A percentile compares a stretch with the other conserved stretches of the same genome.
Evolutionary conservation across 2,329 filamentous ascomycete genomes (phyloP).

Genomic region (Aureobasidium zeae): DNA sequence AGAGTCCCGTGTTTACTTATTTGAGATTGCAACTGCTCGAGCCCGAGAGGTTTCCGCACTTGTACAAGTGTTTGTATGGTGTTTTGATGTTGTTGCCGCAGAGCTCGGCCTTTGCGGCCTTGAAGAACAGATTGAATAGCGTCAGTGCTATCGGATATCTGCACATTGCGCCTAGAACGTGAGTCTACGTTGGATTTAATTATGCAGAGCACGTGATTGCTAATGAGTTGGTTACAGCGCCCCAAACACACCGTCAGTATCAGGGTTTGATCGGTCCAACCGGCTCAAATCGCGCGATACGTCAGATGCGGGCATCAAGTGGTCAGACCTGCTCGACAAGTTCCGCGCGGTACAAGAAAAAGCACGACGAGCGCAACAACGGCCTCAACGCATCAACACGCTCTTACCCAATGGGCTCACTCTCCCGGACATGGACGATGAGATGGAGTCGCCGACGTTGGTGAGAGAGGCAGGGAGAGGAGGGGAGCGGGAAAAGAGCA

Average conservation of each 20-base stretch:
- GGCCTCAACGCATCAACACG: slow-evolving; percentile 16
- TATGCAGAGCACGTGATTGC: slow-evolving; percentile 17
- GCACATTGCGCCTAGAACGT: slow-evolving; percentile 68
- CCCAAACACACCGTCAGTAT: slow-evolving; percentile 25
- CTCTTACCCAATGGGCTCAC: slow-evolving; percentile 7
- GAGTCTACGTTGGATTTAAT: slow-evolving; percentile 20
- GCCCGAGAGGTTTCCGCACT: slow-evolving; percentile 84
- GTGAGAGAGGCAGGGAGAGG: slow-evolving; percentile 5
- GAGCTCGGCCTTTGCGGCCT: slow-evolving; percentile 88
- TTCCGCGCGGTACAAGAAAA: slow-evolving; percentile 87
- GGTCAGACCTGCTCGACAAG: slow-evolving; percentile 88
- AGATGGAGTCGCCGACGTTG: slow-evolving; percentile 2
- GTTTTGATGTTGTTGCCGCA: slow-evolving; percentile 97
- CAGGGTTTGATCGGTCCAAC: slow-evolving; percentile 45
- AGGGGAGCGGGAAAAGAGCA: slow-evolving; percentile 2
- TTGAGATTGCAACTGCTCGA: slow-evolving; percentile 89
- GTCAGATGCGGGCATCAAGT: slow-evolving; percentile 68
- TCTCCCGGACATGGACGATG: slow-evolving; percentile 4
- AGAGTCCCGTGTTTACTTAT: slow-evolving; percentile 97
- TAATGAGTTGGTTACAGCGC: too few relatives aligned
- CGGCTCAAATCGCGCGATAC: slow-evolving; percentile 71
- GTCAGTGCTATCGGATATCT: slow-evolving; percentile 95
- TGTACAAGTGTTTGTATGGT: slow-evolving; percentile 88
- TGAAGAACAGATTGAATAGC: slow-evolving; percentile 94
- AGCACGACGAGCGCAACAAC: slow-evolving; percentile 58